Evolutionary conservation across 192 early-diverging fungal genomes (phyloP).

Genomic region (Coemansia sp.): DNA sequence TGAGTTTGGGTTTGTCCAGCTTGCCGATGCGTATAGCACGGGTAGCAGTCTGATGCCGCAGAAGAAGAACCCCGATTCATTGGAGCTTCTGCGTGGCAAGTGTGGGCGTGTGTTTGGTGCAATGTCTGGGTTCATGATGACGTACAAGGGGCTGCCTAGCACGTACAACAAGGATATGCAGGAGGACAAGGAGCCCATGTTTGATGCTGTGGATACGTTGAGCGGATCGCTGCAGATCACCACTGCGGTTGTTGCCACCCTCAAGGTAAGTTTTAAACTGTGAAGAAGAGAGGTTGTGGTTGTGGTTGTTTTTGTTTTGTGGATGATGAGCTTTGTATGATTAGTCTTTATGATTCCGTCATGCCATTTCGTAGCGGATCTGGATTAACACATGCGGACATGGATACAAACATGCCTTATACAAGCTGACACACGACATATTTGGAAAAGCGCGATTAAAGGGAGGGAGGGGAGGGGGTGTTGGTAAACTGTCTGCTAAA

Average conservation of each 20-base stretch:
- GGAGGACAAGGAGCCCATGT: conserved; percentile 99
- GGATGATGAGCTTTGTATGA: conserved; percentile 40
- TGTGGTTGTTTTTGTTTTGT: conserved; percentile 1
- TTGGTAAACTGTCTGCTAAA: too few relatives aligned
- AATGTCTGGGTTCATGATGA: conserved; percentile 97
- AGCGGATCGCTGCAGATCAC: conserved; percentile 90
- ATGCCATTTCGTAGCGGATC: too few relatives aligned
- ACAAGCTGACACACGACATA: too few relatives aligned
- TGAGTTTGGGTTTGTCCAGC: conserved; percentile 92
- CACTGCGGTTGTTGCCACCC: conserved; percentile 86
- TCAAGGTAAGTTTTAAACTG: conserved; percentile 57
- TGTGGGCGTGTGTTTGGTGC: conserved; percentile 94
- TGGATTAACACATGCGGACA: too few relatives aligned
- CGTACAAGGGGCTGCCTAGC: conserved; percentile 93
- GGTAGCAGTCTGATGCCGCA: conserved; percentile 98
- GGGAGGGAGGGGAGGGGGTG: too few relatives aligned
- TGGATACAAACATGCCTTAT: conserved; percentile 44
- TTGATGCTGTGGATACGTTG: conserved; percentile 90
- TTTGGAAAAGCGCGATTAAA: too few relatives aligned
- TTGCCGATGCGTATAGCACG: conserved; percentile 98
- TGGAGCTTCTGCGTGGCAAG: conserved; percentile 96
- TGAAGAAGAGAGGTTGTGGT: background rate
- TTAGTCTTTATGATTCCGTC: conserved; percentile 57
- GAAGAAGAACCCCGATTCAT: conserved; percentile 98
- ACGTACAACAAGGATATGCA: conserved; percentile 99